phyloP scores from a whole-genome alignment of 2,329 filamentous ascomycete species.

The Stachybotrys elegans region DNA sequence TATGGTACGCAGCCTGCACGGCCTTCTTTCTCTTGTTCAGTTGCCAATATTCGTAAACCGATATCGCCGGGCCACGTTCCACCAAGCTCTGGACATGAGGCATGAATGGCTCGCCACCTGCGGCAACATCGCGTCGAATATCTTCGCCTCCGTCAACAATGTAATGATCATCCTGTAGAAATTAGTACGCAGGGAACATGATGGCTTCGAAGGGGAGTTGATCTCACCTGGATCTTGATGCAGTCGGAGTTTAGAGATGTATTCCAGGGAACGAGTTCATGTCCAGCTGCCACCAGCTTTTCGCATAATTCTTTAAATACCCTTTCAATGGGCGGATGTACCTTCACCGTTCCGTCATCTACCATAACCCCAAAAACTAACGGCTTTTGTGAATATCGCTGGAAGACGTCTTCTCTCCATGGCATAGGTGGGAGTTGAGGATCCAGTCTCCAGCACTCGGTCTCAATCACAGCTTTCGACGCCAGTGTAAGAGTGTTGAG shows the following conservation, averaged over 20 bases:
- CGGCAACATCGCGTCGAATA: constrained; percentile 46
- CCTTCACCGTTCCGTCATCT: constrained; percentile 49
- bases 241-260: constrained; percentile 46
- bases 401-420: constrained; percentile 44
- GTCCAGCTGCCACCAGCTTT: constrained; percentile 39
- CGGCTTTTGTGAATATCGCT: constrained; percentile 31
- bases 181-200: not conserved
- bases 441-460: constrained; percentile 49
- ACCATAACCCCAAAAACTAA: constrained; percentile 44
- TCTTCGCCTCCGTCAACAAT: constrained; percentile 60
- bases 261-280: constrained; percentile 51
- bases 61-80: constrained; percentile 46
- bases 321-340: constrained; percentile 47
- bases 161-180: constrained; percentile 51
- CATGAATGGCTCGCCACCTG: constrained; percentile 54
- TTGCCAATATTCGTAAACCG: constrained; percentile 63
- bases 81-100: constrained; percentile 54
- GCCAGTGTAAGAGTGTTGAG: constrained; percentile 38
- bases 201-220: fast-evolving
- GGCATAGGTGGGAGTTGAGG: constrained; percentile 46
- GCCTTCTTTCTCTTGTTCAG: constrained; percentile 53
- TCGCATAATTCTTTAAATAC: constrained; percentile 32
- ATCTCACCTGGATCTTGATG: constrained; percentile 46
- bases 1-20: constrained; percentile 37
- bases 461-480: constrained; percentile 41